Base-by-base conservation (phyloP, 2,329 filamentous ascomycete species). In the Aspergillus floridensis region DNA sequence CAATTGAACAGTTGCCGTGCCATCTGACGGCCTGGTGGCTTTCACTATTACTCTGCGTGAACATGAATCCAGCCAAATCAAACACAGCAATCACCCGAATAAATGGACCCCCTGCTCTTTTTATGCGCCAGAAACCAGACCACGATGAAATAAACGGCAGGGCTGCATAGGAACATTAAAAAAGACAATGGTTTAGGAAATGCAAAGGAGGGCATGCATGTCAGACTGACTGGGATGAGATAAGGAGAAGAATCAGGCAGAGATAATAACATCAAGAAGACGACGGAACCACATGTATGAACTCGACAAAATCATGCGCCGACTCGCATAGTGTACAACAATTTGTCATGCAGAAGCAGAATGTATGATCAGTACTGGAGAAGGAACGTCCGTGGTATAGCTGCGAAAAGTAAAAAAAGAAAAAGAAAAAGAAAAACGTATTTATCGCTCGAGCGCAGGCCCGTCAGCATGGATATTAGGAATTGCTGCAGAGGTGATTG, bases 81-180 rank as follows among this genome's bases (percentile, higher is more conserved):
- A 67, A 63, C 69, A 66, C 66, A 69, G 59, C 61, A 64, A 68
- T 62, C 64, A 67, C 69, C 67, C 64, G 65, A 68, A 71, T 68
- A 69, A 68, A 70, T 71, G 65, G 60, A 59, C 66, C 61, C 56
- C 57, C 61, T 67, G 63, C 68, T 71, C 65, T 70, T 73, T 73
- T 74, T 68, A 68, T 72, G 66, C 71, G 71, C 71, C 72, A 67
- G 64, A 66, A 66, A 67, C 64, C 65, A 69, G 59, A 66, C 63
- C 65, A 67, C 58, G 59, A 63, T 64, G 38, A 57, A 54, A 59
- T 57, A 49, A 62, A 63, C 59, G 49, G 55, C 53, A 56, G 56
- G 62, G 54, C 58, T 38, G 54, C 57, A 62, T 61, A 51, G 59
- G 49, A 29, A 47, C 67, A 67, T 64, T 62, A 57, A 64, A 62